phyloP scores from a whole-genome alignment of 1,284 basidiomycete genomes.

The Dichomitus squalens region DNA sequence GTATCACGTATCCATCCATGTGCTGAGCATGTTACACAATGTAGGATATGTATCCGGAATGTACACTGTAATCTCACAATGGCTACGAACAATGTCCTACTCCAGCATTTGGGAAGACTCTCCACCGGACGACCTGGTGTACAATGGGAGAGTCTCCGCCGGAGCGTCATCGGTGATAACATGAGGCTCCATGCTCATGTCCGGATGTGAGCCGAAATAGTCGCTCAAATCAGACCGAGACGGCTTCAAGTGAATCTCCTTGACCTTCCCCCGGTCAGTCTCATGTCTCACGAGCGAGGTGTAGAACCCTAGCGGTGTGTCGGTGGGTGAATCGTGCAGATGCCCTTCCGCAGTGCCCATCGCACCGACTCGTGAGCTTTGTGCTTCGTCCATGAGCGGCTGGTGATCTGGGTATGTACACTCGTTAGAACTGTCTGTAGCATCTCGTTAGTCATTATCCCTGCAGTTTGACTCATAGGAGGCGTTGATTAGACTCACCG shows the following conservation, averaged over 20 bases:
- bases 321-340: neutral
- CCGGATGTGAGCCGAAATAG: neutral
- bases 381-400: neutral
- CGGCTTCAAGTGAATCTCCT: neutral
- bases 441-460: neutral
- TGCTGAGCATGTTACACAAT: neutral
- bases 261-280: neutral
- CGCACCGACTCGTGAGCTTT: neutral
- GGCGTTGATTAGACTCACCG: neutral
- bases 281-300: neutral
- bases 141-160: neutral
- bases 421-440: neutral
- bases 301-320: neutral
- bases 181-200: neutral
- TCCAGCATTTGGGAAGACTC: neutral
- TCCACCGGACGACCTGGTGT: neutral
- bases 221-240: neutral
- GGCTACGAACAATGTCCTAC: neutral
- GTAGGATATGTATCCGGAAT: neutral
- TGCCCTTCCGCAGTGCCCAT: neutral
- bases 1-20: neutral
- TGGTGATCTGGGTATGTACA: neutral
- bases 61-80: neutral
- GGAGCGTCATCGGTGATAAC: neutral
- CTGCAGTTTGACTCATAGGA: neutral